Percentiles rank a stretch among this genome's conserved stretches.
Evolutionary conservation across 2,329 filamentous ascomycete genomes (phyloP).

Genomic region (Fusarium multiceps): DNA sequence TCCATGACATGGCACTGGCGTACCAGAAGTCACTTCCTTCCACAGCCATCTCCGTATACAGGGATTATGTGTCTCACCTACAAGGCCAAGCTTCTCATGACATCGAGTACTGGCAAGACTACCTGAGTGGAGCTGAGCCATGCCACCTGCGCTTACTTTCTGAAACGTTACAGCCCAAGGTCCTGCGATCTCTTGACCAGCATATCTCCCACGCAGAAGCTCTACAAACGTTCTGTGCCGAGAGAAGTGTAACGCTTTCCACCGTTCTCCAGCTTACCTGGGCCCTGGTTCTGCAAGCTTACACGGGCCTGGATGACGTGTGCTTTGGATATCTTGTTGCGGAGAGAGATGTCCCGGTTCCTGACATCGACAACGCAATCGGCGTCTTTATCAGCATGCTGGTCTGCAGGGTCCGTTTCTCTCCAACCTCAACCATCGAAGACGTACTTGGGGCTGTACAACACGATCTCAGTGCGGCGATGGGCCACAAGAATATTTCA

Average conservation of each 20-base stretch:
- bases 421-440: neutral
- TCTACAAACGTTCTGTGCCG: conserved; percentile 9
- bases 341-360: conserved; percentile 15
- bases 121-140: conserved; percentile 5
- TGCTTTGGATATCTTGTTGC: conserved; percentile 26
- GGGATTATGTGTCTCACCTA: conserved; percentile 26
- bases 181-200: conserved; percentile 15
- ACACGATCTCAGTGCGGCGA: conserved; percentile 1
- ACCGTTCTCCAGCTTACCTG: conserved; percentile 26
- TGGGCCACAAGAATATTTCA: conserved; percentile 21
- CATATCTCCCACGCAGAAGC: neutral
- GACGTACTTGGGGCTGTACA: neutral
- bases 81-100: neutral
- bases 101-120: conserved; percentile 23
- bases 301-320: conserved; percentile 30
- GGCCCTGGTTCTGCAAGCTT: conserved; percentile 30
- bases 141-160: neutral
- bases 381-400: conserved; percentile 37
- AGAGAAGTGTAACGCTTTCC: conserved; percentile 21
- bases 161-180: neutral
- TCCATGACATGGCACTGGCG: conserved; percentile 28
- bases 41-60: conserved; percentile 7
- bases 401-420: conserved; percentile 14
- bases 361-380: conserved; percentile 15
- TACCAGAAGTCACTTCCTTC: conserved; percentile 14